These are phyloP conservation scores for Monilinia polystroma DNA, from an alignment of 2,329 filamentous ascomycete genomes.

Conservation along the genomic window DNA sequence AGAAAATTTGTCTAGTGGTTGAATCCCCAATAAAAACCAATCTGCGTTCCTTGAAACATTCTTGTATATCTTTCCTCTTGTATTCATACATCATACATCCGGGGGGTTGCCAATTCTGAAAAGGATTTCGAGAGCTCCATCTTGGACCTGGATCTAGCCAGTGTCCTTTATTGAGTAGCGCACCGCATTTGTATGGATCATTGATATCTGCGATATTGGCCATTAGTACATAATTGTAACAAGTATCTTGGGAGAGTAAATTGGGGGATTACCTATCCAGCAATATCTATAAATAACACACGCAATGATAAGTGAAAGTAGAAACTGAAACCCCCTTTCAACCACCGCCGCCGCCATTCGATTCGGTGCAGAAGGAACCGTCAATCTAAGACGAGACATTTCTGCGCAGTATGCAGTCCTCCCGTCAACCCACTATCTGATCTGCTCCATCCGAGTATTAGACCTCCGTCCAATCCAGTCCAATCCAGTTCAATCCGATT, in stretches of 20 bases:
- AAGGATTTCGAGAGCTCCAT: slow-evolving; percentile 37
- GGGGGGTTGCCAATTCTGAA: slow-evolving; percentile 57
- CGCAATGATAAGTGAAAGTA: slow-evolving; percentile 31
- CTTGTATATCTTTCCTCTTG: slow-evolving; percentile 49
- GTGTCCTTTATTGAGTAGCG: slow-evolving; percentile 51
- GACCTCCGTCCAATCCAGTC: not conserved
- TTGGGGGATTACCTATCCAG: slow-evolving; percentile 33
- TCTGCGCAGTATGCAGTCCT: slow-evolving; percentile 11
- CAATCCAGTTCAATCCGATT: slow-evolving; percentile 1
- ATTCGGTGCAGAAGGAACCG: slow-evolving; percentile 16
- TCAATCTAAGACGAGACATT: slow-evolving; percentile 21
- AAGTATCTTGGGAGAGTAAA: not conserved
- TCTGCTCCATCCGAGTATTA: slow-evolving; percentile 2
- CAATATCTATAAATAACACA: slow-evolving; percentile 39
- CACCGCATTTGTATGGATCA: slow-evolving; percentile 55
- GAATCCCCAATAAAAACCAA: slow-evolving; percentile 63
- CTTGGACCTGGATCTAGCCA: slow-evolving; percentile 46
- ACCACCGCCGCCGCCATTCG: slow-evolving; percentile 12
- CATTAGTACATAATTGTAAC: not conserved
- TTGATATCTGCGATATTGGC: slow-evolving; percentile 29
- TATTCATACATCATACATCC: slow-evolving; percentile 61
- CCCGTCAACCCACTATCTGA: not conserved
- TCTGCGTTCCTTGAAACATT: slow-evolving; percentile 52
- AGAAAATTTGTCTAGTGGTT: slow-evolving; percentile 59
- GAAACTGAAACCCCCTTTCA: slow-evolving; percentile 29